These are phyloP conservation scores for Zygosaccharomyces pseudobailii DNA, from an alignment of 1,139 yeast species.

Conservation along the genomic window DNA sequence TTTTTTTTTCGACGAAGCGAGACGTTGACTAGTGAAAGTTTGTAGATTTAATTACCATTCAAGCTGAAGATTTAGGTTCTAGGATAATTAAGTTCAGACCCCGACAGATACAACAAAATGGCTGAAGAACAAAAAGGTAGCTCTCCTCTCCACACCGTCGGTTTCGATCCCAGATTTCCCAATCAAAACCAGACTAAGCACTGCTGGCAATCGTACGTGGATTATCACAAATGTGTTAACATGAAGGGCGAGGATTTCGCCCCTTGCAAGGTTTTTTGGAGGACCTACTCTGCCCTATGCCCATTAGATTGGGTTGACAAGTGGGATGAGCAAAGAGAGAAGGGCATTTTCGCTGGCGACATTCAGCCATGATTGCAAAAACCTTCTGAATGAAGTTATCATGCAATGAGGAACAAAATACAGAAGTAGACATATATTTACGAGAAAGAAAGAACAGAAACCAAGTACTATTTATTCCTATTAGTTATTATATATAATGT, in stretches of 20 bases:
- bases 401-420: not conserved
- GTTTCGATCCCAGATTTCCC: constrained; percentile 92
- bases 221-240: constrained; percentile 94
- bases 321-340: constrained; percentile 92
- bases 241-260: constrained; percentile 98
- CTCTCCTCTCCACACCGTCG: constrained; percentile 63
- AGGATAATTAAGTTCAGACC: not conserved
- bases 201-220: constrained; percentile 97
- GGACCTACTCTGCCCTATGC: constrained; percentile 85
- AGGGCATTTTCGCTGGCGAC: constrained; percentile 67
- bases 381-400: not conserved
- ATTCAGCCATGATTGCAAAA: constrained; percentile 35
- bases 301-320: constrained; percentile 89
- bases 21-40: not conserved
- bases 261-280: constrained; percentile 93
- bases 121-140: constrained; percentile 12
- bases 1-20: not conserved
- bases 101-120: constrained; percentile 1
- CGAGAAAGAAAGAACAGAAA: not conserved
- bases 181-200: constrained; percentile 96
- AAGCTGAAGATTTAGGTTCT: not conserved
- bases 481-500: constrained; percentile 1
- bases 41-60: not conserved
- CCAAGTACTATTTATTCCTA: not conserved
- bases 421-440: not conserved